Base-by-base conservation (phyloP, 1,284 basidiomycete genomes). In the Apiotrichum sp. region DNA sequence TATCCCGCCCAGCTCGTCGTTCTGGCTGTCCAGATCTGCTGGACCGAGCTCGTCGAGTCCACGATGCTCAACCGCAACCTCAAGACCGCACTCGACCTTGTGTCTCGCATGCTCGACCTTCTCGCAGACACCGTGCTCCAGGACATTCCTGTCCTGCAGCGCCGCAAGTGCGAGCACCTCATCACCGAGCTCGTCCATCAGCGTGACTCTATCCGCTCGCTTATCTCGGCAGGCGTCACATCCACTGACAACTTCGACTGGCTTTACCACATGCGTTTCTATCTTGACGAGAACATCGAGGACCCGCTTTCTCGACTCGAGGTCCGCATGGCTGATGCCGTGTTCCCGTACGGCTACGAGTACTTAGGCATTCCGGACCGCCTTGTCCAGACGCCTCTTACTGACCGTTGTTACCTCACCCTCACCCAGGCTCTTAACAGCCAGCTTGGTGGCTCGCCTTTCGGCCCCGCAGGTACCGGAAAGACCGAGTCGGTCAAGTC, bases 401-500 rank as follows among this genome's bases (percentile, higher is more conserved):
- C 96, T n/a, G 93, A 98, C 73, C 84, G 91, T 54, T 95, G 95
- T 61, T 99, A 97, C 77, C 82, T 98, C 50, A 98, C 95, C 0
- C 78, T 98, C 46, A 98, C 96, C 0, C 96, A 98, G 72, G 96
- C 96, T 8, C 80, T 99, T 59, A 86, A 93, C 68, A 89, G 86
- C 65, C 92, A 97, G 69, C 83, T 98, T 11, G 96, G 96, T 63
- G 96, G 96, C 35, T 87, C 95, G 42, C 96, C 96, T 0, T 98
- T 99, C 72, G 96, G 96, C 33, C 96, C 96, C 41, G 96, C 96
- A 35, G 96, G 96, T 70, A 99, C 96, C 57, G 93, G 92, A 83
- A 99, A 99, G 81, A 99, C 96, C 0, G 96, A 99, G 77, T 98
- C 95, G 0, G 96, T 99, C 72, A 98, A 98, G 76, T 95, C 96